phyloP scores from a whole-genome alignment of 352 stramenopile species.

The Globisporangium ultimum region DNA sequence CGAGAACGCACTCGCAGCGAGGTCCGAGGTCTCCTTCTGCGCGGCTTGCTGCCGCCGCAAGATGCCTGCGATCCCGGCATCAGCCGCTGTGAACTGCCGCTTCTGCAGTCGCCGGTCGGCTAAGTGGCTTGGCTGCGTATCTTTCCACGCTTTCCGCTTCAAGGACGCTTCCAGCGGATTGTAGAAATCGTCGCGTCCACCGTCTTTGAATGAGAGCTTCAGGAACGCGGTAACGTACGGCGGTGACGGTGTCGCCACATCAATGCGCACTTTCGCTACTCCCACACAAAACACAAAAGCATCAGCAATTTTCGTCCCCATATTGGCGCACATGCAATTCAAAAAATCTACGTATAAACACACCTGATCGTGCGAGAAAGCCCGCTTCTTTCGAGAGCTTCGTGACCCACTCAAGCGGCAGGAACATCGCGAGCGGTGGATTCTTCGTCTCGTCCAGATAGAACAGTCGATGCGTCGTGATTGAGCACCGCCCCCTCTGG shows the following conservation, averaged over 20 bases:
- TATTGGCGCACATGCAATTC: not conserved
- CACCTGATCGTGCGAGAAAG: constrained; percentile 72
- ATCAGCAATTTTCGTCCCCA: not conserved
- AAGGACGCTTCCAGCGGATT: constrained; percentile 65
- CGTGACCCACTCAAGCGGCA: constrained; percentile 71
- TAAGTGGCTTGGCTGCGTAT: constrained; percentile 74
- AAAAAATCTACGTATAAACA: not conserved
- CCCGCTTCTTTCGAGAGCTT: constrained; percentile 75
- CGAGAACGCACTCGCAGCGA: constrained; percentile 82
- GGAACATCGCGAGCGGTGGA: constrained; percentile 56
- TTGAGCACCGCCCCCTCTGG: constrained; percentile 62
- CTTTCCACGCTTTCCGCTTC: constrained; percentile 67
- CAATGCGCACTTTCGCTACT: constrained; percentile 74
- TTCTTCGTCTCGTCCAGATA: constrained; percentile 64
- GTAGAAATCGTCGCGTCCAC: constrained; percentile 82
- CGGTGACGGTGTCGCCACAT: constrained; percentile 39
- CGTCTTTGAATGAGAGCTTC: constrained; percentile 87
- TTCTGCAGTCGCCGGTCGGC: constrained; percentile 72
- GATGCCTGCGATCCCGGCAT: constrained; percentile 81
- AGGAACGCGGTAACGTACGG: constrained; percentile 56
- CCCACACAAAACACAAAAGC: not conserved
- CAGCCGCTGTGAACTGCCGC: constrained; percentile 69
- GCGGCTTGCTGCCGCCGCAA: constrained; percentile 73
- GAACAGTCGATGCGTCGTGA: constrained; percentile 84
- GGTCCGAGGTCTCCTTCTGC: constrained; percentile 76